Percentiles rank a stretch among this genome's conserved stretches.
Conservation (phyloP, 2,329 filamentous ascomycete species). For the Sarocladium strictum region DNA sequence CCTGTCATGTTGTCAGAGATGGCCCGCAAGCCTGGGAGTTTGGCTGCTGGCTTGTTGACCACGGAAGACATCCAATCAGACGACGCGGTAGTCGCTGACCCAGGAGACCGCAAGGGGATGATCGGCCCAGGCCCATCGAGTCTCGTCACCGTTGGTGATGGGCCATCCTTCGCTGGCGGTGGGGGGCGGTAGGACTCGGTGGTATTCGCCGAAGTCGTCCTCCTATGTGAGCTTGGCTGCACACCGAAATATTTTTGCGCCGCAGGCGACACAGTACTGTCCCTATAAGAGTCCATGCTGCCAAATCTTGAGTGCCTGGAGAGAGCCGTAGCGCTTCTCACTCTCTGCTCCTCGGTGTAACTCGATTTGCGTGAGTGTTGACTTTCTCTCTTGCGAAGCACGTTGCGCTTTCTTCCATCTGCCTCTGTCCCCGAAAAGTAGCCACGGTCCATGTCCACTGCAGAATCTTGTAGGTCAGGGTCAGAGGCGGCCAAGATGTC, state of each 20-base stretch:
- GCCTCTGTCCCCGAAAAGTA: conserved; percentile 90
- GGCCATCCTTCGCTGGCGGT: conserved; percentile 46
- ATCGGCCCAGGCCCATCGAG: conserved; percentile 39
- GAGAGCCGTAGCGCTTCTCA: conserved; percentile 58
- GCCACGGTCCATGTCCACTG: conserved; percentile 69
- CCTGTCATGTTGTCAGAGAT: conserved; percentile 66
- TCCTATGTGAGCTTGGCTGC: conserved; percentile 42
- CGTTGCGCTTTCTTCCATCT: conserved; percentile 68
- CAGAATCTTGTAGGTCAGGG: conserved; percentile 38
- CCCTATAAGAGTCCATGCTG: conserved; percentile 69
- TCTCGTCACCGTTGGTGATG: conserved; percentile 54
- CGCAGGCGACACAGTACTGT: conserved; percentile 54
- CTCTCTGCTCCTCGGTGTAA: conserved; percentile 67
- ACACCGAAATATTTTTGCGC: conserved; percentile 66
- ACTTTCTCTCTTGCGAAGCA: conserved; percentile 73
- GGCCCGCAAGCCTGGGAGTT: conserved; percentile 67
- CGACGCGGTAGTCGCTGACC: not conserved
- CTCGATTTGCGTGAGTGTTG: conserved; percentile 67
- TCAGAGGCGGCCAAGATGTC: conserved; percentile 35
- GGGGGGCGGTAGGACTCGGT: conserved; percentile 47
- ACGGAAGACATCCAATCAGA: conserved; percentile 48
- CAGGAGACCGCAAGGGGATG: conserved; percentile 1
- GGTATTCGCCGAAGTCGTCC: conserved; percentile 55
- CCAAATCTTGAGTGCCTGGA: conserved; percentile 72
- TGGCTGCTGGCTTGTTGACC: conserved; percentile 43